Evolutionary conservation across 768 basidiomycete genomes (phyloP), one percentile per base, ranked within the genome.

Genomic region (Coprinellus micaceus): DNA sequence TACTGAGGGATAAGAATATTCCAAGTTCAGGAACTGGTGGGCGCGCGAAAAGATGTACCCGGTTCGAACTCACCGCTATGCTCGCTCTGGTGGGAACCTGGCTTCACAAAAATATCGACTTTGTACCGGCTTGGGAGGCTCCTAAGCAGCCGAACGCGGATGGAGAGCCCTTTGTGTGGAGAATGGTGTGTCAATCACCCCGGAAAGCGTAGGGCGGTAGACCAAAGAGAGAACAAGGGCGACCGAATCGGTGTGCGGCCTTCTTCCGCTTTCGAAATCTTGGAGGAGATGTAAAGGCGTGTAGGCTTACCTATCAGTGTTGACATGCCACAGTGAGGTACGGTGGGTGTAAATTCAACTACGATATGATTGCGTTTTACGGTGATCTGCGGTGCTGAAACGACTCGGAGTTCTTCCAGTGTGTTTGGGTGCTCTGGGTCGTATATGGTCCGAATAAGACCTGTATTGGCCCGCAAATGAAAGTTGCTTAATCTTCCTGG

Each of bases 241-340:
- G 36, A 22, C 41, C 52, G 36, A 29, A 54, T 19, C 19, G 33
- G 55, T 22, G 25, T 11, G 10, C 21, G 28, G 30, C 30, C 26
- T 43, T 49, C 39, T 7, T 19, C 26, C 21, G 10, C 26, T 17
- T 22, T 39, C 53, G 28, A 25, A 17, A 33, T 13, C 33, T 43
- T 19, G 40, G 13, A 39, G 39, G n/a, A n/a, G n/a, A n/a, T n/a
- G n/a, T 56, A 29, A 53, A 21, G 36, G 58, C 41, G 40, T 24
- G 44, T 45, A 51, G 19, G 2, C 80, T 56, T 61, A 90, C 95
- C 96, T 55, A 99, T 98, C 51, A 98, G 75, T 2, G 95, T 98
- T 10, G 94, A 95, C 92, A 94, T 94, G 48, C 94, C 94, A 60
- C 96, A 98, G 66, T 98, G 95, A 10, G 97, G 96, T 15, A 97